These are phyloP conservation scores for Forsythia suspensa DNA, from an alignment of 257 asterid species.

Conservation along the genomic window DNA sequence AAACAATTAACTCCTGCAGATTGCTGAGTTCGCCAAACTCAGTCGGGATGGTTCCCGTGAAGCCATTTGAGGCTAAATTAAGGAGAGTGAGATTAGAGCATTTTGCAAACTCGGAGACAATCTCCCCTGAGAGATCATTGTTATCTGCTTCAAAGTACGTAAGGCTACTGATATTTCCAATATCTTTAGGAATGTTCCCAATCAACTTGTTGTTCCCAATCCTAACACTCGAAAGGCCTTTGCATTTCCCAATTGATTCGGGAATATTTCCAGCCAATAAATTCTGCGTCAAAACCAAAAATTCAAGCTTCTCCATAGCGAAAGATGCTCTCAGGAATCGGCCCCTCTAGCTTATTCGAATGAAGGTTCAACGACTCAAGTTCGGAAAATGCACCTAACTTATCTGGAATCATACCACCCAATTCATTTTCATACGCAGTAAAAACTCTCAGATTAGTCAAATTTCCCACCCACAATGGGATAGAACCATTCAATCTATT, in stretches of 20 bases:
- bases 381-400: slow-evolving; percentile 58
- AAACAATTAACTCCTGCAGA: slow-evolving; percentile 84
- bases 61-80: slow-evolving; percentile 81
- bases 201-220: slow-evolving; percentile 74
- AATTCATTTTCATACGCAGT: slow-evolving; percentile 89
- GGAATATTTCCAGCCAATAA: slow-evolving; percentile 63
- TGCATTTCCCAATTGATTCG: slow-evolving; percentile 65
- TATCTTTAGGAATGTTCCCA: slow-evolving; percentile 69
- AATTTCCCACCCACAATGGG: slow-evolving; percentile 72
- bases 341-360: slow-evolving; percentile 74
- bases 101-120: slow-evolving; percentile 65
- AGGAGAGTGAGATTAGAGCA: slow-evolving; percentile 83
- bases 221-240: slow-evolving; percentile 71
- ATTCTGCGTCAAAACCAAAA: slow-evolving; percentile 83
- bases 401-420: slow-evolving; percentile 69
- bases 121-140: slow-evolving; percentile 81
- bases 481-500: slow-evolving; percentile 80
- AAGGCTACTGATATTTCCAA: slow-evolving; percentile 85
- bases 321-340: slow-evolving; percentile 83
- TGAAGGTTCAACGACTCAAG: slow-evolving; percentile 79
- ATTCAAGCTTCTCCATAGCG: slow-evolving; percentile 61
- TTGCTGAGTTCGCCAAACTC: slow-evolving; percentile 73
- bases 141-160: slow-evolving; percentile 90
- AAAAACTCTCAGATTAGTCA: slow-evolving; percentile 60
- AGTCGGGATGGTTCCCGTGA: slow-evolving; percentile 64